These are phyloP conservation scores for Yamadazyma paraphyllophila DNA, from an alignment of 805 yeast genomes.

Conservation along the genomic window DNA sequence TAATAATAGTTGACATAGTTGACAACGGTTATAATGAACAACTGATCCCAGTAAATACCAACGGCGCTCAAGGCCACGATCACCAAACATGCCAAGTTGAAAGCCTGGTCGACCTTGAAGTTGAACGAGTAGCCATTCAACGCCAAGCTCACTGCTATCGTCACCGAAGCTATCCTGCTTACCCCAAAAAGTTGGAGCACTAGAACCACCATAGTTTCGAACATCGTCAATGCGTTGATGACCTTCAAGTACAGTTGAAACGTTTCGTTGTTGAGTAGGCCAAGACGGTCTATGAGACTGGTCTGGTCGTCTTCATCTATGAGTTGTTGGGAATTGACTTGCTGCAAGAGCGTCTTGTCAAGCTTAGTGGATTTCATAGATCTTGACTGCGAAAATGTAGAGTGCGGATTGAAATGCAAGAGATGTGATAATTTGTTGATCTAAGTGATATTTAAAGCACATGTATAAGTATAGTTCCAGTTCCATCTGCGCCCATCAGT, in stretches of 20 bases:
- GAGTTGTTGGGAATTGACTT: conserved; percentile 7
- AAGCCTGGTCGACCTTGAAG: not conserved
- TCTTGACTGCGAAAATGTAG: not conserved
- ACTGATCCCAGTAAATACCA: not conserved
- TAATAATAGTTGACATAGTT: conserved; percentile 5
- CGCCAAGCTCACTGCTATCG: not conserved
- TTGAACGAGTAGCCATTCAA: conserved; percentile 2
- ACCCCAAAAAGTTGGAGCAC: conserved; percentile 1
- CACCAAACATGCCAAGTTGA: not conserved
- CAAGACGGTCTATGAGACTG: conserved; percentile 1
- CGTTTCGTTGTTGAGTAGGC: not conserved
- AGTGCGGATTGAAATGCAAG: no score
- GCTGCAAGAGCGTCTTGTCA: conserved; percentile 6
- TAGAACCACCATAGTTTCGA: conserved; percentile 2
- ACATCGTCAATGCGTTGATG: conserved; percentile 1
- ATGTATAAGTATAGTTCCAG: no score
- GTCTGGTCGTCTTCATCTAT: conserved; percentile 9
- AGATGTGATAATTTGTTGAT: no score
- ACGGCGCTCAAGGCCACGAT: not conserved
- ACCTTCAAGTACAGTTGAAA: conserved; percentile 1
- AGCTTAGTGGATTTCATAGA: conserved; percentile 2
- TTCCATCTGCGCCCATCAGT: no score
- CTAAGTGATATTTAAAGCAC: no score
- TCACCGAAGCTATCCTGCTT: not conserved
- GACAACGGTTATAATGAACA: conserved; percentile 2